Percentiles rank a stretch among this genome's conserved stretches.
phyloP scores from a whole-genome alignment of 495 filamentous ascomycete genomes.

The Pyrenula aspistea region DNA sequence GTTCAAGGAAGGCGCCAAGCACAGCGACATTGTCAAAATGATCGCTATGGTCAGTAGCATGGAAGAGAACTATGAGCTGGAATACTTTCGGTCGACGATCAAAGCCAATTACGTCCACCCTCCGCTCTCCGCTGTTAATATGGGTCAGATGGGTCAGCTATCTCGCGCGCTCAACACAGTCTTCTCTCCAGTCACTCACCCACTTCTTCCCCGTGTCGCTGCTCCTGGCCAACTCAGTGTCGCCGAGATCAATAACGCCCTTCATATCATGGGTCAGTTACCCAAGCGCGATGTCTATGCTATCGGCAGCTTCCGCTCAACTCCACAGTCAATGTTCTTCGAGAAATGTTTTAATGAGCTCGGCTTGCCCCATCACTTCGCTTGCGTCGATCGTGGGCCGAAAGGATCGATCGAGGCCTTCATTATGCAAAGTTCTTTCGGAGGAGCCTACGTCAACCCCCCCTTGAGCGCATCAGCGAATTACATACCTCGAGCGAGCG shows the following conservation, averaged over 20 bases:
- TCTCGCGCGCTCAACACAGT: conserved; percentile 70
- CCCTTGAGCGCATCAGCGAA: conserved; percentile 39
- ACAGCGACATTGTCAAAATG: conserved; percentile 82
- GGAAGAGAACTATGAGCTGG: conserved; percentile 76
- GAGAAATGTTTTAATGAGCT: conserved; percentile 84
- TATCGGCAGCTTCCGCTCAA: conserved; percentile 58
- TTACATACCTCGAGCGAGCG: conserved; percentile 52
- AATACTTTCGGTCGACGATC: conserved; percentile 74
- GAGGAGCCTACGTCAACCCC: conserved; percentile 67
- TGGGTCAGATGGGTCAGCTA: conserved; percentile 73
- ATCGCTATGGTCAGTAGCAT: conserved; percentile 66
- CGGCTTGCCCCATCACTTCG: conserved; percentile 68
- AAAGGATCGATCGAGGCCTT: conserved; percentile 53
- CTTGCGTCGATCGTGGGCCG: conserved; percentile 56
- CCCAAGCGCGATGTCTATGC: conserved; percentile 71
- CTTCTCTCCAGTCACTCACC: conserved; percentile 79
- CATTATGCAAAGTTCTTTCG: conserved; percentile 58
- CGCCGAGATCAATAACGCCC: conserved; percentile 67
- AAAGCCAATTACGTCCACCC: conserved; percentile 51
- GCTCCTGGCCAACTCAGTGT: conserved; percentile 75
- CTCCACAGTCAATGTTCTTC: conserved; percentile 69
- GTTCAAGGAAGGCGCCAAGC: conserved; percentile 55
- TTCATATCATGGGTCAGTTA: conserved; percentile 67
- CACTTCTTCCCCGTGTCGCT: conserved; percentile 69
- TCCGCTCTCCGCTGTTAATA: conserved; percentile 71